phyloP scores from a whole-genome alignment of 768 basidiomycete species.

The Daedaleopsis sinensis region DNA sequence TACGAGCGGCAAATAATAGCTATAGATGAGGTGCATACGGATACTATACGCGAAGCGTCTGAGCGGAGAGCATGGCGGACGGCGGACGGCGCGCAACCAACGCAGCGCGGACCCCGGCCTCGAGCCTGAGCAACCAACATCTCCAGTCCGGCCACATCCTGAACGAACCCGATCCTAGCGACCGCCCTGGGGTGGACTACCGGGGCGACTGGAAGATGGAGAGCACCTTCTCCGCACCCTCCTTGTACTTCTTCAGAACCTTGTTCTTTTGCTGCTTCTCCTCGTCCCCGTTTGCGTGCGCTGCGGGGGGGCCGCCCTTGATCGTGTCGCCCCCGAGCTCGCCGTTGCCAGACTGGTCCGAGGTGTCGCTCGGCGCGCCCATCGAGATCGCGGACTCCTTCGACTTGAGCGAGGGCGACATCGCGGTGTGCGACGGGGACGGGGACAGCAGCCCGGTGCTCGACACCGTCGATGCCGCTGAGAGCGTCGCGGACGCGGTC shows the following conservation, averaged over 20 bases:
- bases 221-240: slow-evolving; percentile 84
- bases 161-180: neutral
- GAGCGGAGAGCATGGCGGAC: slow-evolving; percentile 16
- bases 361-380: slow-evolving; percentile 69
- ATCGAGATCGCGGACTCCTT: slow-evolving; percentile 81
- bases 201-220: slow-evolving; percentile 79
- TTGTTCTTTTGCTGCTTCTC: slow-evolving; percentile 64
- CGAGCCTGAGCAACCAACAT: slow-evolving; percentile 9
- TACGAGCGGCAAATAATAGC: slow-evolving; percentile 21
- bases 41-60: slow-evolving; percentile 20
- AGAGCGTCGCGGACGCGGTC: slow-evolving; percentile 52
- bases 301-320: slow-evolving; percentile 29
- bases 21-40: slow-evolving; percentile 31
- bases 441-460: slow-evolving; percentile 61
- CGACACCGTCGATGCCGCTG: slow-evolving; percentile 43
- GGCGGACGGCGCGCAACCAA: too few relatives aligned
- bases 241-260: slow-evolving; percentile 86
- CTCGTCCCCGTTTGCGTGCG: slow-evolving; percentile 37
- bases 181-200: slow-evolving; percentile 21
- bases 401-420: slow-evolving; percentile 75
- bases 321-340: slow-evolving; percentile 38
- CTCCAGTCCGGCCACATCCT: neutral
- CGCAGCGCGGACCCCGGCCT: too few relatives aligned
- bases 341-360: slow-evolving; percentile 67
- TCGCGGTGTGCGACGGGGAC: slow-evolving; percentile 57